Evolutionary conservation across 2,329 filamentous ascomycete genomes (phyloP).

Genomic region (Colletotrichum falcatum): DNA sequence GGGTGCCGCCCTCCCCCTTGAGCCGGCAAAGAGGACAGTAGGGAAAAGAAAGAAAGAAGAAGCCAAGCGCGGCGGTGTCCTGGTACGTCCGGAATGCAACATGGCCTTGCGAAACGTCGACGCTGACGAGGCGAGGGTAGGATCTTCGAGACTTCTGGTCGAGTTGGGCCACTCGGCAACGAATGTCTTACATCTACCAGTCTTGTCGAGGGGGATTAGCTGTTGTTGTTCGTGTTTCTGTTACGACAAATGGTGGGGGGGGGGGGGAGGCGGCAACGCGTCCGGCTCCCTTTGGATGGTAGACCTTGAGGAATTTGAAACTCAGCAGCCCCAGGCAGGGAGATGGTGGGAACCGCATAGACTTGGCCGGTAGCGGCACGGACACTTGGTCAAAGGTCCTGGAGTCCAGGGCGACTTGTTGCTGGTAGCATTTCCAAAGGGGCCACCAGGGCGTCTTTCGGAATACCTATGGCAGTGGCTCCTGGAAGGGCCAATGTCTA

Average conservation of each 20-base stretch:
- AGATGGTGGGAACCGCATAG: background rate
- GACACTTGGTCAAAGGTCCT: background rate
- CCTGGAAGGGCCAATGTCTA: background rate
- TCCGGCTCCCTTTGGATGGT: background rate
- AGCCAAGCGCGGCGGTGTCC: slow-evolving; percentile 12
- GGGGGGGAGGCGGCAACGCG: background rate
- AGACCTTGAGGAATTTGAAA: slow-evolving; percentile 7
- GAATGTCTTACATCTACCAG: slow-evolving; percentile 15
- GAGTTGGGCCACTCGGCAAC: slow-evolving; percentile 21
- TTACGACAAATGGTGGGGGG: background rate
- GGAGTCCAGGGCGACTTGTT: background rate
- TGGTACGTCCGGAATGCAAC: slow-evolving; percentile 9
- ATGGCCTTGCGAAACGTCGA: slow-evolving; percentile 8
- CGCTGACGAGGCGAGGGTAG: slow-evolving; percentile 16
- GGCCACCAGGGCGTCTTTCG: no score
- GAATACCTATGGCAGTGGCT: background rate
- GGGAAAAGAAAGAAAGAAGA: background rate
- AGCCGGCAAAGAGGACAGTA: background rate
- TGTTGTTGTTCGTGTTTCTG: background rate
- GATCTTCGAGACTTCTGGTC: background rate
- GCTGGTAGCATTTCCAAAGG: background rate
- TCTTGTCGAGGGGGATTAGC: slow-evolving; percentile 1
- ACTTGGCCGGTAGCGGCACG: background rate
- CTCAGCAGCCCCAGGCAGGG: background rate
- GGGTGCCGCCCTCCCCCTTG: background rate